Evolutionary conservation across 441 rosid genomes (phyloP), one percentile per base, ranked within the genome.

Genomic region (Manihot esculenta): DNA sequence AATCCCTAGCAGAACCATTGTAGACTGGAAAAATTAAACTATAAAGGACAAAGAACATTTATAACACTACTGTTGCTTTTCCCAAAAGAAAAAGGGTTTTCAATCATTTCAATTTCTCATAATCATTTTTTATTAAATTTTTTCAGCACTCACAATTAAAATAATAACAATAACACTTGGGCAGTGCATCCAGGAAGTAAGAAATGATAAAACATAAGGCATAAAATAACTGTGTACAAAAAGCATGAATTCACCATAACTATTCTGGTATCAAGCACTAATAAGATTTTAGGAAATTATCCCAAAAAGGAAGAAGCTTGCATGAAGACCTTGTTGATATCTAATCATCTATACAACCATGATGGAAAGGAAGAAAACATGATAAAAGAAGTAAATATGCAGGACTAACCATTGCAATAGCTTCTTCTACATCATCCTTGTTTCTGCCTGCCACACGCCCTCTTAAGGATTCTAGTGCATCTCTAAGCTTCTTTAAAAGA

Each of bases 351-450:
- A 38, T 38, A 38, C 42, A 38, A 38, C 42, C 9, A 5, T 38
- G 42, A 38, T 7, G 8, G 42, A 38, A 38, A 38, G 42, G 30
- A 42, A 33, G 49, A 79, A 51, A n/a, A 9, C n/a, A 50, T 10
- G 54, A 68, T 14, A 33, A 47, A 59, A 33, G 26, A 61, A 24
- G 69, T 64, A 67, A 49, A 62, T 7, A 53, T n/a, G 58, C 1
- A 50, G 60, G 20, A 85, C 91, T 66, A 73, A 93, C 98, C 97
- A 93, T 95, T 38, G 88, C 69, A 77, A 93, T 88, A 77, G 99
- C 98, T 78, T 89, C 97, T 80, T 87, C 90, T 30, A 93, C 97
- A 64, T 95, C 97, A 76, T 95, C 99, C 86, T 93, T 95, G 86
- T 93, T 93, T 79, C 86, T 84, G 66, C 97, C 97, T 2, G 87